Evolutionary conservation across 495 filamentous ascomycete species (phyloP).

Genomic region (Neurospora tetraspora): DNA sequence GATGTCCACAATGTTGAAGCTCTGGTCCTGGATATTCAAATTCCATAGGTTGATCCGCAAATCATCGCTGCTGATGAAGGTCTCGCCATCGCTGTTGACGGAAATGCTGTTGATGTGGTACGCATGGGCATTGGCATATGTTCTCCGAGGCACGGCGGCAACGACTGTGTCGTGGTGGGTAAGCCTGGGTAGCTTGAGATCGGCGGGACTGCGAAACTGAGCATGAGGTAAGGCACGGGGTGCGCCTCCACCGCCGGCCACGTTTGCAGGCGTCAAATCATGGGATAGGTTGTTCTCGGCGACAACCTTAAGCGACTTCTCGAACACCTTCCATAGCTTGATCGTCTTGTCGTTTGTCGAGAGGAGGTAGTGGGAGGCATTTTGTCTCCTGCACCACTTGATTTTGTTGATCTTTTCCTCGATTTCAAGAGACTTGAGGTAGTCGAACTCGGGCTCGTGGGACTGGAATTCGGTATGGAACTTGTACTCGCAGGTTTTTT

Average conservation of each 20-base stretch:
- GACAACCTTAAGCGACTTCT: conserved; percentile 97
- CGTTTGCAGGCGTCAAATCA: conserved; percentile 74
- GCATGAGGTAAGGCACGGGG: conserved; percentile 55
- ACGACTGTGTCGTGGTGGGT: conserved; percentile 99
- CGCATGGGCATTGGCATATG: conserved; percentile 95
- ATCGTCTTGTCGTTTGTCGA: conserved; percentile 99
- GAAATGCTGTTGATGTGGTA: conserved; percentile 99
- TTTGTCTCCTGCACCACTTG: conserved; percentile 97
- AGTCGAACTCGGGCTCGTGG: conserved; percentile 98
- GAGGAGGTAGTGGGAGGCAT: conserved; percentile 94
- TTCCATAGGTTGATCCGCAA: conserved; percentile 98
- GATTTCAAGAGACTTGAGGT: conserved; percentile 97
- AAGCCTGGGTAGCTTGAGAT: conserved; percentile 85
- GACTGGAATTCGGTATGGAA: conserved; percentile 99
- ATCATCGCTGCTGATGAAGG: conserved; percentile 97
- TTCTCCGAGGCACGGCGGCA: conserved; percentile 87
- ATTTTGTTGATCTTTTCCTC: conserved; percentile 99
- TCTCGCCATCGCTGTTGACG: conserved; percentile 98
- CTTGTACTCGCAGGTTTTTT: conserved; percentile 99
- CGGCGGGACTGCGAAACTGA: conserved; percentile 68
- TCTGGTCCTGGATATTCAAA: conserved; percentile 97
- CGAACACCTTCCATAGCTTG: conserved; percentile 99
- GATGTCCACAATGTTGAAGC: conserved; percentile 99
- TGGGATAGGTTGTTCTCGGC: conserved; percentile 97
- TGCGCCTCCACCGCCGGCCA: conserved; percentile 64